A percentile compares a stretch with the other conserved stretches of the same genome.
These are phyloP conservation scores for Fraxinus angustifolia DNA, from an alignment of 305 asterid genomes.

Conservation along the genomic window DNA sequence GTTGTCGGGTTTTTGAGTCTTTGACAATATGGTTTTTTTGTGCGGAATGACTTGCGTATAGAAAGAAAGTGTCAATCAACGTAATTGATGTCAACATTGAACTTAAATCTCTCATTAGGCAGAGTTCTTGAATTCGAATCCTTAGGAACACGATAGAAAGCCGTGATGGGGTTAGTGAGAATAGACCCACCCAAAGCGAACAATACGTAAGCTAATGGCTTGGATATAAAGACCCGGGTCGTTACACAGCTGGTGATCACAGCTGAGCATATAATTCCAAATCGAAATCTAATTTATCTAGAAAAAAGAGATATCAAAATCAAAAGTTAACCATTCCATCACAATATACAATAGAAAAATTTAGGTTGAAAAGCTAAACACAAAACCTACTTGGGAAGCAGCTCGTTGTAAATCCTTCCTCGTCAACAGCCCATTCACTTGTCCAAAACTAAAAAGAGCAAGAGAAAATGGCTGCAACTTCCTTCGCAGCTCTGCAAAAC, in stretches of 20 bases:
- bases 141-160: no score
- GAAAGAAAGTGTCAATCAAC: no score
- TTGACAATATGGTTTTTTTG: no score
- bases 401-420: constrained; percentile 80
- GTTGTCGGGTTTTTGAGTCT: no score
- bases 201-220: no score
- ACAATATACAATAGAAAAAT: background rate
- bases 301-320: background rate
- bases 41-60: no score
- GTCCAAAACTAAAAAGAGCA: constrained; percentile 78
- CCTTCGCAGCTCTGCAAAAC: constrained; percentile 67
- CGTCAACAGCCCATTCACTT: constrained; percentile 65
- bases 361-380: constrained; percentile 7
- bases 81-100: no score
- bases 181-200: no score
- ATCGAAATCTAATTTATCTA: background rate
- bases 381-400: constrained; percentile 61
- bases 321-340: background rate
- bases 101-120: no score
- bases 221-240: no score
- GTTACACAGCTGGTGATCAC: background rate
- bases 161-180: no score
- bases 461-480: constrained; percentile 73
- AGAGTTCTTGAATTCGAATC: no score
- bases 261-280: background rate